These are phyloP conservation scores for Phaeosphaeria sp. DNA, from an alignment of 2,329 filamentous ascomycete species.

Conservation along the genomic window DNA sequence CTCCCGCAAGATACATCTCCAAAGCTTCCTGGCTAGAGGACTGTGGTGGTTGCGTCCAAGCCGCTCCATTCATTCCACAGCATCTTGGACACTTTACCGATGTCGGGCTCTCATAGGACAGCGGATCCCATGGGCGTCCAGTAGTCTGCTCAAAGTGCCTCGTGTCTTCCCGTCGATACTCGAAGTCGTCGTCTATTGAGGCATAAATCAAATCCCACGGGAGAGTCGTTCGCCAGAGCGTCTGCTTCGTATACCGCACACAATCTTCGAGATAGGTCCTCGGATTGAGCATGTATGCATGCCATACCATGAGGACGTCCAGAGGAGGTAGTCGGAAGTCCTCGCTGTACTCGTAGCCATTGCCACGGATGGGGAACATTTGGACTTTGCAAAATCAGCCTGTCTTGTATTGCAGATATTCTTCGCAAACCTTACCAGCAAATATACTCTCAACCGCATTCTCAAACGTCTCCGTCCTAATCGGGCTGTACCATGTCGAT, in stretches of 20 bases:
- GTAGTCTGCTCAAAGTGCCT: slow-evolving; percentile 58
- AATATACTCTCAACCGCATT: neutral
- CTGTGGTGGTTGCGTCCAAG: slow-evolving; percentile 64
- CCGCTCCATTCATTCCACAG: slow-evolving; percentile 48
- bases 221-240: slow-evolving; percentile 68
- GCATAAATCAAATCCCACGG: slow-evolving; percentile 63
- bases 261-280: slow-evolving; percentile 77
- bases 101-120: slow-evolving; percentile 59
- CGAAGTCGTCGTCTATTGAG: slow-evolving; percentile 65
- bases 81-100: slow-evolving; percentile 65
- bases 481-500: slow-evolving; percentile 15
- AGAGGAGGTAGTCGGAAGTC: slow-evolving; percentile 27
- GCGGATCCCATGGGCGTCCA: slow-evolving; percentile 65
- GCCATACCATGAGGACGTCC: slow-evolving; percentile 82
- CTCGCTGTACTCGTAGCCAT: slow-evolving; percentile 7
- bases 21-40: slow-evolving; percentile 5
- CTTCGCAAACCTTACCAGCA: neutral
- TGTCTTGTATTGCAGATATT: too few species aligned
- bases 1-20: slow-evolving; percentile 49
- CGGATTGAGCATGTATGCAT: slow-evolving; percentile 80
- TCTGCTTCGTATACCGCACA: slow-evolving; percentile 63
- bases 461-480: slow-evolving; percentile 41
- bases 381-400: neutral
- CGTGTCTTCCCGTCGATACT: slow-evolving; percentile 54
- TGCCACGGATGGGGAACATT: slow-evolving; percentile 9